phyloP scores from a whole-genome alignment of 2,329 filamentous ascomycete species.

The Xenosphaeropsis pyriputrescens region DNA sequence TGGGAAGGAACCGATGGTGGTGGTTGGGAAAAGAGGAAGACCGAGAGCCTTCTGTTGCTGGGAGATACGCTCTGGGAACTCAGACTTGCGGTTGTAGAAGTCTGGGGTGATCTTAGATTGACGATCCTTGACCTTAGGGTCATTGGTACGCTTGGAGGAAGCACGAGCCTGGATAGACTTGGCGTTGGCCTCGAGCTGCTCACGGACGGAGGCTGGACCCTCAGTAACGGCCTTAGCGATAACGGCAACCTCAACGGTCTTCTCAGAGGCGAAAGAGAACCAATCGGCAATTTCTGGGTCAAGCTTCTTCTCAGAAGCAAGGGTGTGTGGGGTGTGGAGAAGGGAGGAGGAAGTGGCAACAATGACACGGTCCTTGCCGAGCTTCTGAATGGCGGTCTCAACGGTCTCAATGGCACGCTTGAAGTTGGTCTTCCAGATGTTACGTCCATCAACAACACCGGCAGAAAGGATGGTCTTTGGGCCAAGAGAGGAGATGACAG shows the following conservation, averaged over 20 bases:
- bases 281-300: conserved; percentile 86
- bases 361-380: conserved; percentile 95
- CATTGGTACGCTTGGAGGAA: conserved; percentile 88
- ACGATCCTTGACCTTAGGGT: conserved; percentile 93
- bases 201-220: conserved; percentile 71
- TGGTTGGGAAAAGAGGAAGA: conserved; percentile 94
- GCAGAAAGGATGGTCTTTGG: conserved; percentile 82
- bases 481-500: conserved; percentile 70
- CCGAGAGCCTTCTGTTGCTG: conserved; percentile 87
- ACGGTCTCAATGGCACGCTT: conserved; percentile 84
- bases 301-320: conserved; percentile 97
- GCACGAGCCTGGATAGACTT: conserved; percentile 86
- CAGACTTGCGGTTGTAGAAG: conserved; percentile 86
- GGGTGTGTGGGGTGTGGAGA: conserved; percentile 95
- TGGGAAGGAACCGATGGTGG: conserved; percentile 98
- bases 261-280: conserved; percentile 97
- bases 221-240: conserved; percentile 97
- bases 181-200: conserved; percentile 91
- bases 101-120: conserved; percentile 73
- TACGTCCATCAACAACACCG: conserved; percentile 95
- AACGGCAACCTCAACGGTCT: conserved; percentile 76
- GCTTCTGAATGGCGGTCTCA: conserved; percentile 82
- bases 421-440: conserved; percentile 99
- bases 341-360: conserved; percentile 95
- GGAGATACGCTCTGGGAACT: conserved; percentile 71